These are phyloP conservation scores for Meyerozyma athensensis DNA, from an alignment of 1,139 yeast species.

Conservation along the genomic window DNA sequence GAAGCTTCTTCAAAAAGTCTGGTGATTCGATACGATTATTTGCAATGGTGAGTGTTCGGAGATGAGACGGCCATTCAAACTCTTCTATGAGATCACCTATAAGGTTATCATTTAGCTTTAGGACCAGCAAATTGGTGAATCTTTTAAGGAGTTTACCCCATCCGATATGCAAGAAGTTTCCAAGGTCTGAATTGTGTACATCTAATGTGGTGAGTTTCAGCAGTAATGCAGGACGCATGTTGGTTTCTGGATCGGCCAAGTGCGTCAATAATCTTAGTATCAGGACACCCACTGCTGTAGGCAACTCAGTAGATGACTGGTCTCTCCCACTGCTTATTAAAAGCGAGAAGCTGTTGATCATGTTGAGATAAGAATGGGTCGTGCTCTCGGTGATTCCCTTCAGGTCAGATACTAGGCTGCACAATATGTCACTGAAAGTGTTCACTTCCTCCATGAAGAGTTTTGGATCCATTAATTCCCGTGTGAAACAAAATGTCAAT, in stretches of 20 bases:
- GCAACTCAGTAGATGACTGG: neutral
- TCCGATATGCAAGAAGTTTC: conserved; percentile 26
- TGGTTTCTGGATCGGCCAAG: neutral
- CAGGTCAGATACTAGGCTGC: neutral
- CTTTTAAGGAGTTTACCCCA: conserved; percentile 31
- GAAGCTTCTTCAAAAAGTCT: conserved; percentile 23
- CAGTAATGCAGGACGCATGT: neutral
- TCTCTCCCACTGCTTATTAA: neutral
- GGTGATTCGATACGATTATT: conserved; percentile 22
- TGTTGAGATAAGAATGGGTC: neutral
- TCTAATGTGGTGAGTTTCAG: neutral
- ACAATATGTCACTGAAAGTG: neutral
- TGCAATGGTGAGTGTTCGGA: conserved; percentile 22
- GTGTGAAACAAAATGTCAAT: neutral
- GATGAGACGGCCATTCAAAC: conserved; percentile 27
- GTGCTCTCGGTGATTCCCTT: neutral
- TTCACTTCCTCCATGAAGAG: neutral
- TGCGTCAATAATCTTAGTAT: neutral
- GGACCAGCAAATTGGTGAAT: conserved; percentile 18
- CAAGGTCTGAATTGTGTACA: conserved; percentile 15
- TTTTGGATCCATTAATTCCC: neutral
- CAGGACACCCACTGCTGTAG: conserved; percentile 1
- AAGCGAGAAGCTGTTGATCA: neutral
- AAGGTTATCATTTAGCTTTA: conserved; percentile 27
- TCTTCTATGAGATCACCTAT: conserved; percentile 20